phyloP scores from a whole-genome alignment of 495 filamentous ascomycete genomes.

The Neurospora intermedia region DNA sequence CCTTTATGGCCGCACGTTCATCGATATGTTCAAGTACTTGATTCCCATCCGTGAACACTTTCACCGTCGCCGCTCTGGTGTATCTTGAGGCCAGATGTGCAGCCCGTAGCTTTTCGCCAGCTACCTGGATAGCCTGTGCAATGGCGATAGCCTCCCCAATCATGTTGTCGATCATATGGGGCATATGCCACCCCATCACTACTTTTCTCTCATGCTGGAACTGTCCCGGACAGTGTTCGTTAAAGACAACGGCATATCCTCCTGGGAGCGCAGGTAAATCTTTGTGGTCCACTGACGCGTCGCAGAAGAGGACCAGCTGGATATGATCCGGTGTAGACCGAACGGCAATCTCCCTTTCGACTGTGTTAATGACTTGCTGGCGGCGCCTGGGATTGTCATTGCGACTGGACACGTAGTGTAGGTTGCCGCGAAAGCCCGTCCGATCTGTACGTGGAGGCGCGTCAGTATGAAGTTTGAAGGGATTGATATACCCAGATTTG shows the following conservation, averaged over 20 bases:
- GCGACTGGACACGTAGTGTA: not conserved
- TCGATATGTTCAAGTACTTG: not conserved
- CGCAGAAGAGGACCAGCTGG: not conserved
- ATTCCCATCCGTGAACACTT: not conserved
- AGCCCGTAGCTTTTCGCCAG: not conserved
- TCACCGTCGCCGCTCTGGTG: not conserved
- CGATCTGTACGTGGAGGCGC: not conserved
- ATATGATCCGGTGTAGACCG: not conserved
- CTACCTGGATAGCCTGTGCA: not conserved
- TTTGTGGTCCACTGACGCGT: not conserved
- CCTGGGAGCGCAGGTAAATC: not conserved
- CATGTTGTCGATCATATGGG: not conserved
- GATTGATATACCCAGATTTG: not conserved
- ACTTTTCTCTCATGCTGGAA: not conserved
- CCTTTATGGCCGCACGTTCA: not conserved
- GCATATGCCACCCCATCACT: not conserved
- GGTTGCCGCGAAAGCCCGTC: not conserved
- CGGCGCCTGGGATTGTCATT: not conserved
- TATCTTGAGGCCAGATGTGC: not conserved
- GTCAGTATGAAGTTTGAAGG: not conserved
- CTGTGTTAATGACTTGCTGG: not conserved
- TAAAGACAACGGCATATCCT: not conserved
- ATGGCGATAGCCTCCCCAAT: not conserved
- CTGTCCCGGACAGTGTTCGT: not conserved
- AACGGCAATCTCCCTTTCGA: not conserved